Percentiles rank a stretch among this genome's conserved stretches.
These are phyloP conservation scores for Vaucheria bursata DNA, from an alignment of 352 stramenopile genomes.

Conservation along the genomic window DNA sequence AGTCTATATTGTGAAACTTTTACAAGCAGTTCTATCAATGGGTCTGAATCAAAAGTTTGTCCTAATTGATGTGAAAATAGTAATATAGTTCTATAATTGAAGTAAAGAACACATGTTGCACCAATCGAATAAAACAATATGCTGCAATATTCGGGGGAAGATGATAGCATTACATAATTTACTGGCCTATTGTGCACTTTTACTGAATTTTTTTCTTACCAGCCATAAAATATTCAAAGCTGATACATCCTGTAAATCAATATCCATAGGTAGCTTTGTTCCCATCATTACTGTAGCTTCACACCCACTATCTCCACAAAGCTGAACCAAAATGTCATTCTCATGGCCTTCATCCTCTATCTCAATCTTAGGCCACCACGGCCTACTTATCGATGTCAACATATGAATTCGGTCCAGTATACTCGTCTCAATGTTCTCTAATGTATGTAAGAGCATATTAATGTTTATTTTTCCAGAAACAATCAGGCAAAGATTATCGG, in stretches of 20 bases:
- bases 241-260: background rate
- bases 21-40: too few species aligned
- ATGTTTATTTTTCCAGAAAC: slow-evolving; percentile 50
- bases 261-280: background rate
- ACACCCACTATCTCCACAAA: background rate
- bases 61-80: too few species aligned
- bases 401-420: background rate
- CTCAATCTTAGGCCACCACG: background rate
- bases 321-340: background rate
- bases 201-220: too few species aligned
- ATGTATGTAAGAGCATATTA: slow-evolving; percentile 39
- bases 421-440: slow-evolving; percentile 45
- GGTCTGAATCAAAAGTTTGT: too few species aligned
- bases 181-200: too few species aligned
- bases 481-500: slow-evolving; percentile 53
- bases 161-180: too few species aligned
- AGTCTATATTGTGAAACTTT: too few species aligned
- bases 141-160: too few species aligned
- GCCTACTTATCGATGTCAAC: background rate
- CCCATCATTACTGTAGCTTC: background rate
- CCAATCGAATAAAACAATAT: too few species aligned
- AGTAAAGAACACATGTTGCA: too few species aligned
- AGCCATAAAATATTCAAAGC: background rate
- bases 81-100: too few species aligned
- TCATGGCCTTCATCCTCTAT: background rate